Percentiles rank a stretch among this genome's conserved stretches.
Conservation (phyloP, 805 yeast genomes). For the Sungouiella blattae region DNA sequence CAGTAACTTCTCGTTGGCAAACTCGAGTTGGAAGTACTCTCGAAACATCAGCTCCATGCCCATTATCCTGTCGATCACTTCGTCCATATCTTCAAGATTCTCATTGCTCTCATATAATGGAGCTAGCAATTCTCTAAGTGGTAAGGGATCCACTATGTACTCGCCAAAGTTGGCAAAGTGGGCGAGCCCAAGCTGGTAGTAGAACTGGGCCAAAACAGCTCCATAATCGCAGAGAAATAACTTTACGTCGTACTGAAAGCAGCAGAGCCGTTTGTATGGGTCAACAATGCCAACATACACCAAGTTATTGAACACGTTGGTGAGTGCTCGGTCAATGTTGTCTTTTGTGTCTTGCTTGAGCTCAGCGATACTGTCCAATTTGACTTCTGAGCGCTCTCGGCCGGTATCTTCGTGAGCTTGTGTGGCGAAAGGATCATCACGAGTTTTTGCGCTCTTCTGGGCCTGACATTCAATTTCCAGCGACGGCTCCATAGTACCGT, state of each 20-base stretch:
- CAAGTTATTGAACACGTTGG: conserved; percentile 64
- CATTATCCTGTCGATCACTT: conserved; percentile 18
- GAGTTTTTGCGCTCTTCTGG: too few species aligned
- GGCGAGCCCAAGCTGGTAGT: conserved; percentile 74
- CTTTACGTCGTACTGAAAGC: conserved; percentile 81
- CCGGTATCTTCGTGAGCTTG: conserved; percentile 3
- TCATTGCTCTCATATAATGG: conserved; percentile 27
- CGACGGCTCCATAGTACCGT: not conserved
- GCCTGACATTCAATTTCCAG: not conserved
- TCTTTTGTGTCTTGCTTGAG: conserved; percentile 51
- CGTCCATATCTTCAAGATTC: conserved; percentile 16
- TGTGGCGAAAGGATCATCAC: too few species aligned
- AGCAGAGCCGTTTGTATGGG: conserved; percentile 59
- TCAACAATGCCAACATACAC: conserved; percentile 85
- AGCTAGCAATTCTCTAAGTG: conserved; percentile 31
- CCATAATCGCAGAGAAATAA: conserved; percentile 80
- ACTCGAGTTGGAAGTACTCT: conserved; percentile 63
- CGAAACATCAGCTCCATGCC: conserved; percentile 70
- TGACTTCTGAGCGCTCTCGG: conserved; percentile 38
- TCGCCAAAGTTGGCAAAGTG: conserved; percentile 82
- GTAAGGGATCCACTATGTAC: conserved; percentile 20
- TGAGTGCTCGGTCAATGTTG: conserved; percentile 48
- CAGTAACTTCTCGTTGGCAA: conserved; percentile 32
- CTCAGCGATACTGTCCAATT: conserved; percentile 55
- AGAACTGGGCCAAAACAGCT: conserved; percentile 60